A percentile compares a stretch with the other conserved stretches of the same genome.
Evolutionary conservation across 1,284 basidiomycete genomes (phyloP).

Genomic region (Marasmius fiardii): DNA sequence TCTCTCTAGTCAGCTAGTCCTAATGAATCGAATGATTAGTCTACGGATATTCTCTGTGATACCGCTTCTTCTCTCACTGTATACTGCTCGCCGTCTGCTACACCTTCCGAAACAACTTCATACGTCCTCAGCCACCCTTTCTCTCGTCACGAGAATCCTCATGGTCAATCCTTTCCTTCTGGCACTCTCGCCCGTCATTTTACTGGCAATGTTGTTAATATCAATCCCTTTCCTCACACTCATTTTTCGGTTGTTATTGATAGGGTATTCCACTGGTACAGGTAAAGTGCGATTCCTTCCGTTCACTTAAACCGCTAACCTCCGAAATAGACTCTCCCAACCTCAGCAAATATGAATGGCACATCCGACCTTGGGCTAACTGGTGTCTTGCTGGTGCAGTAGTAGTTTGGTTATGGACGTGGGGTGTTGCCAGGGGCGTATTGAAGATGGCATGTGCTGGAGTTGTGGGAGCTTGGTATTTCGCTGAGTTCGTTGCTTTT

Average conservation of each 20-base stretch:
- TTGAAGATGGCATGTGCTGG: slow-evolving; percentile 77
- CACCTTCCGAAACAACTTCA: slow-evolving; percentile 65
- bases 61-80: slow-evolving; percentile 66
- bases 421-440: slow-evolving; percentile 83
- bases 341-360: slow-evolving; percentile 49
- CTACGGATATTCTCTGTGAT: slow-evolving; percentile 77
- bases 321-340: slow-evolving; percentile 24
- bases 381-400: slow-evolving; percentile 75
- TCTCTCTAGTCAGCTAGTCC: slow-evolving; percentile 1
- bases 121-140: slow-evolving; percentile 74
- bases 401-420: slow-evolving; percentile 85
- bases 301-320: slow-evolving; percentile 16
- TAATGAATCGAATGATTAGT: slow-evolving; percentile 27
- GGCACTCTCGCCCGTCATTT: slow-evolving; percentile 74
- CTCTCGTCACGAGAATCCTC: slow-evolving; percentile 77
- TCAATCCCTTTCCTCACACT: slow-evolving; percentile 87
- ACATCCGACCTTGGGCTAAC: slow-evolving; percentile 76
- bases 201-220: slow-evolving; percentile 67
- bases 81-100: slow-evolving; percentile 72
- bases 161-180: slow-evolving; percentile 80
- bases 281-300: background rate
- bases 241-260: slow-evolving; percentile 76
- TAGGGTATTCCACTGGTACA: slow-evolving; percentile 52
- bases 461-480: slow-evolving; percentile 93
- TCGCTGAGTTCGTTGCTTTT: slow-evolving; percentile 58